Conservation (phyloP, 2,329 filamentous ascomycete species). For the Corynespora cassiicola region DNA sequence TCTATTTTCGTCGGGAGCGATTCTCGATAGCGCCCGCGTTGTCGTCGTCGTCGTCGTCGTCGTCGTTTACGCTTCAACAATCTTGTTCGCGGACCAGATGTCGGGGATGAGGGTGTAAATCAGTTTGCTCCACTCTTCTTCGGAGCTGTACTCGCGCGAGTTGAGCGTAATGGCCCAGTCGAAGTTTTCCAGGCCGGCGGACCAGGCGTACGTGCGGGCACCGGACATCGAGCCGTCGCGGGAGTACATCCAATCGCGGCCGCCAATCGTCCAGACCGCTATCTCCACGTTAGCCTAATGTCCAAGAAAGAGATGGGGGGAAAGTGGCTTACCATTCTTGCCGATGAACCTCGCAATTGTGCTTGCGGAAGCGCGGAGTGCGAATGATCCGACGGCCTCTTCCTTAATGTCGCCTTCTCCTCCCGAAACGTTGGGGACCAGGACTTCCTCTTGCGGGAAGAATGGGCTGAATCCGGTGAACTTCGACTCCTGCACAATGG, state of each 20-base stretch:
- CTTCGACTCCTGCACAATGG: constrained; percentile 18
- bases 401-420: constrained; percentile 26
- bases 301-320: not conserved
- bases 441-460: constrained; percentile 3
- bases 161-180: constrained; percentile 12
- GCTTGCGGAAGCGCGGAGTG: constrained; percentile 20
- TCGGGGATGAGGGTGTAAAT: not conserved
- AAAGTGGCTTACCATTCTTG: constrained; percentile 8
- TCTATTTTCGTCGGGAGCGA: too few species aligned
- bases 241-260: not conserved
- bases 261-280: constrained; percentile 10
- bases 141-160: constrained; percentile 6
- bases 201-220: constrained; percentile 5
- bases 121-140: constrained; percentile 2
- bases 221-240: constrained; percentile 10
- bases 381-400: constrained; percentile 18
- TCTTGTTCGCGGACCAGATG: too few species aligned
- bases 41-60: too few species aligned
- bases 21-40: too few species aligned
- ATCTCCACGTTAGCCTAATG: not conserved
- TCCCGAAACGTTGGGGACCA: constrained; percentile 13
- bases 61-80: too few species aligned
- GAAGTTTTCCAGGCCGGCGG: constrained; percentile 1
- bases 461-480: constrained; percentile 8
- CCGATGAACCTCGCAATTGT: constrained; percentile 21